Evolutionary conservation across 495 filamentous ascomycete genomes (phyloP).

Genomic region (Friedmanniomyces simplex): DNA sequence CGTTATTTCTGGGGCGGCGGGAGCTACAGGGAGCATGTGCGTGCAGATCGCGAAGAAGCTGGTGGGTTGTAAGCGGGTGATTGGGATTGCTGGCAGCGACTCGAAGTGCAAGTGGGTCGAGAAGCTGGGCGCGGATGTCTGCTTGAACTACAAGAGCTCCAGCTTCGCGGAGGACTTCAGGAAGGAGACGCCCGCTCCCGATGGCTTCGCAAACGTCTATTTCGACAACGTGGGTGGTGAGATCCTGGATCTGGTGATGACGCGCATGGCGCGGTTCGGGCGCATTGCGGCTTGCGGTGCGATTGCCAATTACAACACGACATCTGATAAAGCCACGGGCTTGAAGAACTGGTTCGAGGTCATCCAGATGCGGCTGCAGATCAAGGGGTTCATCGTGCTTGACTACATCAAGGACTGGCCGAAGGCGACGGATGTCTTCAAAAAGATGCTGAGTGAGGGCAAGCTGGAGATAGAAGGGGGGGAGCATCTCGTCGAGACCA

Average conservation of each 20-base stretch:
- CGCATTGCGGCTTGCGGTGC: constrained; percentile 55
- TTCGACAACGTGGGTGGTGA: constrained; percentile 65
- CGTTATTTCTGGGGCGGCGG: constrained; percentile 47
- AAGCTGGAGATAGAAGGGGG: constrained; percentile 30
- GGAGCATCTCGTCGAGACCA: constrained; percentile 29
- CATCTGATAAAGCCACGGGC: constrained; percentile 21
- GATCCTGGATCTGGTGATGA: constrained; percentile 52
- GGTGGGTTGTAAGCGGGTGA: constrained; percentile 42
- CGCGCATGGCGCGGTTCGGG: constrained; percentile 42
- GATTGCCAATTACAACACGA: constrained; percentile 40
- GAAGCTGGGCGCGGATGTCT: constrained; percentile 53
- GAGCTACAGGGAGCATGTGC: constrained; percentile 57
- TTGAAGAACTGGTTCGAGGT: constrained; percentile 45
- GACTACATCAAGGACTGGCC: constrained; percentile 38
- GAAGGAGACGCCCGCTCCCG: constrained; percentile 39
- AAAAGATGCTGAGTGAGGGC: constrained; percentile 37
- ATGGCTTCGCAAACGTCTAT: constrained; percentile 55
- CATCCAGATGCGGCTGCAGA: constrained; percentile 39
- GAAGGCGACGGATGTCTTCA: constrained; percentile 27
- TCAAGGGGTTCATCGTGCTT: constrained; percentile 54
- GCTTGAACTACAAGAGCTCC: constrained; percentile 55
- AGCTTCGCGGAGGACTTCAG: constrained; percentile 47
- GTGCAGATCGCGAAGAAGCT: constrained; percentile 52
- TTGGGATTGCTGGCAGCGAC: constrained; percentile 56
- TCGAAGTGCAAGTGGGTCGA: constrained; percentile 56